phyloP scores from a whole-genome alignment of 768 basidiomycete genomes.

The Lepiota brunneoincarnata region DNA sequence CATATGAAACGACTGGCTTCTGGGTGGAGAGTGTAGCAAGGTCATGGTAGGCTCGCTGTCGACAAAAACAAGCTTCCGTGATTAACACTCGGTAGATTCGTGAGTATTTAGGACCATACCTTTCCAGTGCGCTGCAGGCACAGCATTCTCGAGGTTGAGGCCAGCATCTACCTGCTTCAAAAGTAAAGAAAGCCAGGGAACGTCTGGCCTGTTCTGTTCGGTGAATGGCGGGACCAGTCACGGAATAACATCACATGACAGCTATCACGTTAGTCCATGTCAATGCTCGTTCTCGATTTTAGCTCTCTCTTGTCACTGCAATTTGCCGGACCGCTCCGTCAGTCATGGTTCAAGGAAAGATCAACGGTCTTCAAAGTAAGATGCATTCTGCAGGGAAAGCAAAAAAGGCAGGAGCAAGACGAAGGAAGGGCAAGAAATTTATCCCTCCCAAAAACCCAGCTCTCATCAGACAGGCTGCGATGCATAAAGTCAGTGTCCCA shows the following conservation, averaged over 20 bases:
- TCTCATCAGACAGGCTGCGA: slow-evolving; percentile 69
- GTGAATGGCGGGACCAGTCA: slow-evolving; percentile 39
- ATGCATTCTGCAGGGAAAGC: slow-evolving; percentile 53
- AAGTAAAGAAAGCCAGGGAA: slow-evolving; percentile 18
- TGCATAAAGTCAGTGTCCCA: slow-evolving; percentile 63
- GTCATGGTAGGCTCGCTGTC: slow-evolving; percentile 75
- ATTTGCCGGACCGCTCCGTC: background rate
- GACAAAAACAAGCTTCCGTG: slow-evolving; percentile 8
- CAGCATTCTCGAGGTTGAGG: slow-evolving; percentile 43
- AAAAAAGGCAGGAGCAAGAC: slow-evolving; percentile 62
- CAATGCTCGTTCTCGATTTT: too few relatives aligned
- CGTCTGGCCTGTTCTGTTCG: slow-evolving; percentile 26
- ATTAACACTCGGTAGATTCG: background rate
- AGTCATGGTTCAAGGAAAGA: slow-evolving; percentile 80
- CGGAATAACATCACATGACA: slow-evolving; percentile 29
- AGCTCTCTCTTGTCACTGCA: too few relatives aligned
- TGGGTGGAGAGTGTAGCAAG: slow-evolving; percentile 53
- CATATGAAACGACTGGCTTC: slow-evolving; percentile 72
- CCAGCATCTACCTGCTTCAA: slow-evolving; percentile 34
- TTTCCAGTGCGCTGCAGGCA: slow-evolving; percentile 56
- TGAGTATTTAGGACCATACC: slow-evolving; percentile 26
- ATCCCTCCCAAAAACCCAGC: slow-evolving; percentile 81
- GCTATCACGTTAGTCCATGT: slow-evolving; percentile 11
- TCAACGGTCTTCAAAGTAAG: slow-evolving; percentile 72
- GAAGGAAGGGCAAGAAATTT: slow-evolving; percentile 77